Conservation (phyloP, 1,139 yeast genomes). For the Kodamaea sp. region DNA sequence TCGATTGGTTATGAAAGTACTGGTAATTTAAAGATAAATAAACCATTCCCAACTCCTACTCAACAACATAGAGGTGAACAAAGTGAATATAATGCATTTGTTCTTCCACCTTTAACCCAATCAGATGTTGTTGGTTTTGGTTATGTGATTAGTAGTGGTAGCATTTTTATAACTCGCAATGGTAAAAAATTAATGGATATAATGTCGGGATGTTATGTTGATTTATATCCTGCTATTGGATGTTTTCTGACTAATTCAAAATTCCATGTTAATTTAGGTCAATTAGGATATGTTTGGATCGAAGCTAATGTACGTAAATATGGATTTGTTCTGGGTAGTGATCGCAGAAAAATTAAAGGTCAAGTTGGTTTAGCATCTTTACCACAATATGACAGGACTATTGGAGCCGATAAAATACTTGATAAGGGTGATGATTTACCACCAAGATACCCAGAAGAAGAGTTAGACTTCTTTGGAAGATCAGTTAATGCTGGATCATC, state of each 20-base stretch:
- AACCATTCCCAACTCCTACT: constrained; percentile 57
- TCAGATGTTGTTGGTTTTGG: constrained; percentile 96
- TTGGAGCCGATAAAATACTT: constrained; percentile 44
- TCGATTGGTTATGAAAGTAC: constrained; percentile 86
- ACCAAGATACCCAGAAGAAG: constrained; percentile 41
- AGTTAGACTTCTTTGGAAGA: constrained; percentile 62
- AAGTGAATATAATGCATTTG: constrained; percentile 53
- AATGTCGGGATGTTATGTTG: constrained; percentile 71
- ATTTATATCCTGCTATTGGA: constrained; percentile 89
- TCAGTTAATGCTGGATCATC: constrained; percentile 26
- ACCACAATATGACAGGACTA: constrained; percentile 34
- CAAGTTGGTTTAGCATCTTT: constrained; percentile 44
- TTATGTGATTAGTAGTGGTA: constrained; percentile 72
- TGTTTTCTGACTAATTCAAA: constrained; percentile 67
- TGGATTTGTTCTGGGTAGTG: constrained; percentile 75
- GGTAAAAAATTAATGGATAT: constrained; percentile 87
- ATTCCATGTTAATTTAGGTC: constrained; percentile 84
- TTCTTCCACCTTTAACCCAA: constrained; percentile 71
- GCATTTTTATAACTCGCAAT: constrained; percentile 84
- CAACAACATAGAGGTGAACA: constrained; percentile 50
- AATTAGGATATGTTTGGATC: constrained; percentile 86
- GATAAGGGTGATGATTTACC: constrained; percentile 76
- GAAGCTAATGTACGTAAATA: constrained; percentile 94
- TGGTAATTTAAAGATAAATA: constrained; percentile 77
- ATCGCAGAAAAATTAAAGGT: constrained; percentile 37